A percentile compares a stretch with the other conserved stretches of the same genome.
These are phyloP conservation scores for Zoysia japonica DNA, from an alignment of 176 grass and related monocot species.

Conservation along the genomic window DNA sequence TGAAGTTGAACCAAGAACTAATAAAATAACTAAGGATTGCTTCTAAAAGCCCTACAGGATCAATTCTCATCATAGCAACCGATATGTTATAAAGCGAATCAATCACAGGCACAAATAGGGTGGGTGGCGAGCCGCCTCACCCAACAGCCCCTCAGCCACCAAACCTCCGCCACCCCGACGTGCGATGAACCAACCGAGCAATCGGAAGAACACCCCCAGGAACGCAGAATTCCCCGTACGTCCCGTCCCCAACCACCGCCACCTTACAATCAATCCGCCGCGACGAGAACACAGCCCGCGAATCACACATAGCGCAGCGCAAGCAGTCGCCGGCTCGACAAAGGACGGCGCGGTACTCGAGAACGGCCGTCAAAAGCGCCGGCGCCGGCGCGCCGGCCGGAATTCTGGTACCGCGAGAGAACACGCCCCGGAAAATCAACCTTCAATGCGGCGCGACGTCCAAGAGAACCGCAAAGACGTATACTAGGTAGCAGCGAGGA, in stretches of 20 bases:
- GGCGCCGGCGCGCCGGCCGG: neutral
- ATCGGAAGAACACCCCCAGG: constrained; percentile 12
- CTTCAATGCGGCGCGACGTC: constrained; percentile 38
- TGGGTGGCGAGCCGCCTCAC: constrained; percentile 29
- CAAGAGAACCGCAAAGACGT: neutral
- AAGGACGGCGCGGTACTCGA: neutral
- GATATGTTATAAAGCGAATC: neutral
- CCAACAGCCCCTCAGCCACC: constrained; percentile 26
- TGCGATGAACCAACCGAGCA: constrained; percentile 11
- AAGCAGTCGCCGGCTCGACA: neutral
- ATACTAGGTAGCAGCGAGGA: neutral
- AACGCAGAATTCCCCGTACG: constrained; percentile 26
- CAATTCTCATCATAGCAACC: constrained; percentile 8
- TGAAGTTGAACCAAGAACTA: constrained; percentile 16
- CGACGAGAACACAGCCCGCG: constrained; percentile 16
- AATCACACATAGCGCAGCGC: neutral
- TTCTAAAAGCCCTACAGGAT: neutral
- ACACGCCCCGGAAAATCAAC: neutral
- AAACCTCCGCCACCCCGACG: constrained; percentile 7
- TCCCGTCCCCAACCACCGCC: constrained; percentile 49
- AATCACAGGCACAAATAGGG: constrained; percentile 19
- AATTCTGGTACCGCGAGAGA: constrained; percentile 13
- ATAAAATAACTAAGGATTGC: neutral
- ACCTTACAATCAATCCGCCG: constrained; percentile 56
- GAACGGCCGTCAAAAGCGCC: neutral